Evolutionary conservation across 2,329 filamentous ascomycete genomes (phyloP), one percentile per base, ranked within the genome.

Genomic region (Fusarium nurragi): DNA sequence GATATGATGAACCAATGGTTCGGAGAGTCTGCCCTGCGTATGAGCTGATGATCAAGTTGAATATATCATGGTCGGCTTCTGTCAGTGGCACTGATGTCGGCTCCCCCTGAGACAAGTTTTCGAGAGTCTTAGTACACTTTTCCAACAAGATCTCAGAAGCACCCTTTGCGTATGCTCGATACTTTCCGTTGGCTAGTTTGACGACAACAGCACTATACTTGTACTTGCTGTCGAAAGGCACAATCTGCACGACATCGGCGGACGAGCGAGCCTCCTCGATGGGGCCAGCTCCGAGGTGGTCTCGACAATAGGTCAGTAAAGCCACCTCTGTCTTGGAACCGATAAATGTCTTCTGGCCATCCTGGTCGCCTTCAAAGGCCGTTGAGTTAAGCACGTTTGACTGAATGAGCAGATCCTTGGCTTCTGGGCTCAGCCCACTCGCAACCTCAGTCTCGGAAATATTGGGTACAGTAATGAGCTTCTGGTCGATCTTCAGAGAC

Each of bases 1-100:
- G 85, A 76, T 91, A 93, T 13, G 90, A 82, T 64, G 93, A 81
- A 23, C 85, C 89, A 58, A 93, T 93, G 2, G 90, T 93, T 54
- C 91, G 87, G 18, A 93, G 84, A 16, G 90, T 92, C 40, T 86
- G 81, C 11, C 81, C 81, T 16, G 88, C 87, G 65, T 89, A 90
- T 6, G 81, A 79, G 49, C 84, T 83, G 66, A 90, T 90, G 53
- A 86, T 76, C 30, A 78, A 72, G 49, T 81, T 80, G 32, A 89
- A 76, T 2, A 80, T 81, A 40, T 86, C 80, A 28, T 83, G 81
- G 64, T 88, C 85, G n/a, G 79, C 79, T 4, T 48, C 45, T 59
- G 44, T 40, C 88, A 85, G 64, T 87, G 86, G 21, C 14, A 39
- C 23, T 3, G 47, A 13, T 18, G 23, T 80, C 0, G 87, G 86